Evolutionary conservation across 208 protist species (phyloP).

Genomic region (Crithidia brevicula): DNA sequence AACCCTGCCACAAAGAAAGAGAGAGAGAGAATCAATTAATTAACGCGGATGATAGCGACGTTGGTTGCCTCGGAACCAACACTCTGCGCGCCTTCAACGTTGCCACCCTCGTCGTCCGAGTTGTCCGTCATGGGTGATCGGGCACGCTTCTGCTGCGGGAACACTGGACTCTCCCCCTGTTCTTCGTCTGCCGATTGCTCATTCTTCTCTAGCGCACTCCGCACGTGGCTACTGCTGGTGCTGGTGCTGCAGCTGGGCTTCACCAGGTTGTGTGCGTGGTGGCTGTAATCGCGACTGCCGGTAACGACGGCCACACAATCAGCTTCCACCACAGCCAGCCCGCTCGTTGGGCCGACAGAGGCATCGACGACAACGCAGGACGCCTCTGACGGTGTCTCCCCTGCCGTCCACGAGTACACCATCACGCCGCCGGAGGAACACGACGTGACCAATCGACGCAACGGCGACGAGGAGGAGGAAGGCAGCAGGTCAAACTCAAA

Average conservation of each 20-base stretch:
- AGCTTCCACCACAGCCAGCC: constrained; percentile 14
- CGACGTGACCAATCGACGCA: constrained; percentile 43
- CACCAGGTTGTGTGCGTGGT: neutral
- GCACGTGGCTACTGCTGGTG: neutral
- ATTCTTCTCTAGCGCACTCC: neutral
- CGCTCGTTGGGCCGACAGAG: constrained; percentile 25
- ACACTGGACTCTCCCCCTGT: neutral
- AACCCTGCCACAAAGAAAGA: neutral
- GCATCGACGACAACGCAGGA: neutral
- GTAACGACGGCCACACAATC: constrained; percentile 24
- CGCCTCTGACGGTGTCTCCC: neutral
- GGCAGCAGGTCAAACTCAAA: constrained; percentile 55
- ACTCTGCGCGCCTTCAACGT: neutral
- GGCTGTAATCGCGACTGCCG: constrained; percentile 11
- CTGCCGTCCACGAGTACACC: constrained; percentile 34
- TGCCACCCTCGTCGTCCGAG: constrained; percentile 7
- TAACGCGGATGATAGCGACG: constrained; percentile 14
- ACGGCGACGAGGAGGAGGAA: neutral
- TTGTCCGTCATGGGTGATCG: constrained; percentile 20
- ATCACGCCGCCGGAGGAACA: constrained; percentile 49
- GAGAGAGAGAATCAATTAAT: neutral
- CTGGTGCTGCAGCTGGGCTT: too few relatives aligned
- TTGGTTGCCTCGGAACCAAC: constrained; percentile 18
- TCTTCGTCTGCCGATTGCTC: neutral
- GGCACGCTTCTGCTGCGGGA: constrained; percentile 5